Evolutionary conservation across 345 rosid genomes (phyloP), one percentile per base, ranked within the genome.

Genomic region (Kernera saxatilis): DNA sequence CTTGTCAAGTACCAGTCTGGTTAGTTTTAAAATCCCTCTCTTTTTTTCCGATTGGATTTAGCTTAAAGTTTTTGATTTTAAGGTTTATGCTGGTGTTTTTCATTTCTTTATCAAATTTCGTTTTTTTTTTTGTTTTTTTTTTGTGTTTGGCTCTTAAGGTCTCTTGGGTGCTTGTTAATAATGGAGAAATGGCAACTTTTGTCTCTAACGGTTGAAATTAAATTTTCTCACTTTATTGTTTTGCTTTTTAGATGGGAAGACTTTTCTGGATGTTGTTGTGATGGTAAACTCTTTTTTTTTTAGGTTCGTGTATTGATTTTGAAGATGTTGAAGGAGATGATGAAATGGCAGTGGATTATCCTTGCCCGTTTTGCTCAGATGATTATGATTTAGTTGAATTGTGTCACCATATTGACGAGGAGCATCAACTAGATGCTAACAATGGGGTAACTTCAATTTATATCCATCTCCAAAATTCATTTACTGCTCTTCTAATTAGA

Each of bases 351-450:
- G 78, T 75, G 43, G 69, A 75, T n/a, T 75, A 75, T 69, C 58
- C 56, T 0, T 75, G 78, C 19, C 78, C 74, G 18, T 75, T 75
- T 61, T 52, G 78, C 70, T 60, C 73, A 52, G 78, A 75, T 52
- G 78, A 53, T 60, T 75, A 68, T 53, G 70, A 75, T 68, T 68
- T 75, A 43, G 56, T 53, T 61, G 74, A 68, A 53, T 52, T 75
- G 64, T 75, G 78, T 52, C 70, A 61, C 25, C 78, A 68, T 44
- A 61, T 75, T 39, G 78, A 75, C 12, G 74, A 75, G 2, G 78
- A 75, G 5, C 78, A 75, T 68, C 69, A 60, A 10, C 49, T 52
- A 2, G 64, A 52, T 2, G 74, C 74, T 17, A 69, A 60, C 41
- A 68, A 68, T 61, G 78, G 64, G 74, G 78, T 75, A 64, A 61